Evolutionary conservation across 306 rosid species (phyloP), one percentile per base, ranked within the genome.

Genomic region (Prunus davidiana): DNA sequence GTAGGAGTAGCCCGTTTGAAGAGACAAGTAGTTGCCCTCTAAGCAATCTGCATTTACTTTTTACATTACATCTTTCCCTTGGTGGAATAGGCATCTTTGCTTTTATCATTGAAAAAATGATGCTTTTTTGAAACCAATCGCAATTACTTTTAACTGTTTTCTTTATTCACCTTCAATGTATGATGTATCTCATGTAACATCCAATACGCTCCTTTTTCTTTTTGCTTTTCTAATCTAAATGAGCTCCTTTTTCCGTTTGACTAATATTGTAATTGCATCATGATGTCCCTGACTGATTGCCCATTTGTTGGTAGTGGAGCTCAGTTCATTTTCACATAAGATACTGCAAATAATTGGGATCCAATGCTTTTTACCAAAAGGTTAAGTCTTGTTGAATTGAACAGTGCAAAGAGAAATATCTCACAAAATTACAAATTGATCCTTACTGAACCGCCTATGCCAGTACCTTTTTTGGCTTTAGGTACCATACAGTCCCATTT

Each of bases 321-420:
- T 80, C 70, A 8, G 75, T 78, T 20, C 50, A 56, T 57, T 78
- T 82, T 76, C 19, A 68, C 60, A 16, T 69, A 64, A 80, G 81
- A 81, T 69, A 71, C 71, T 28, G 64, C 69, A 24, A 70, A 86
- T 80, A 58, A 83, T 82, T 81, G 88, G 80, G 69, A 71, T 84
- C 83, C 83, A 12, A 56, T 75, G 82, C 77, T 12, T 47, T 58
- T 84, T 54, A 6, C 58, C 12, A 24, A 80, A 82, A 79, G 56
- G 62, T 50, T 13, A 34, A 67, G 38, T 20, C 14, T 20, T 51
- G 19, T 54, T 1, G 47, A 43, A 67, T 19, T 28, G 15, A 70
- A 55, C 22, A 38, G 70, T 43, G 52, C 14, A 49, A 69, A 55
- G 65, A 46, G n/a, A 69, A 66, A 19, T 30, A 19, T 12, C 8